A percentile compares a stretch with the other conserved stretches of the same genome.
Conservation (phyloP, 805 yeast species). For the Myxozyma geophila region DNA sequence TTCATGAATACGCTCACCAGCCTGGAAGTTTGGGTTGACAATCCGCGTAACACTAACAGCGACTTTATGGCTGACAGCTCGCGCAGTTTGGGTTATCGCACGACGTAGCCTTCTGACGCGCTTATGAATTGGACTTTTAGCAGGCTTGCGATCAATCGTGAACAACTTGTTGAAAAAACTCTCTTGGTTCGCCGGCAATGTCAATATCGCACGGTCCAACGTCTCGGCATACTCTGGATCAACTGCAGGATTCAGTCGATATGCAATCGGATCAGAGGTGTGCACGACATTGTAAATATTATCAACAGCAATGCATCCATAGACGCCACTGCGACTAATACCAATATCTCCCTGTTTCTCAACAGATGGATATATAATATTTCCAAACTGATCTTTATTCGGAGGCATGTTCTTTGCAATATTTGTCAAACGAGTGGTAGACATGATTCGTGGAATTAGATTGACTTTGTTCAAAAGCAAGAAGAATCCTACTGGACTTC, state of each 20-base stretch:
- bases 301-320: constrained; percentile 63
- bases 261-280: constrained; percentile 90
- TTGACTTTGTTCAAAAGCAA: constrained; percentile 41
- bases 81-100: not conserved
- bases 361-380: not conserved
- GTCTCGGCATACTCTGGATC: constrained; percentile 45
- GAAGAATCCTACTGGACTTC: constrained; percentile 88
- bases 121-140: constrained; percentile 4
- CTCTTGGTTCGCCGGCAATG: constrained; percentile 34
- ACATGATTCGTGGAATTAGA: constrained; percentile 41
- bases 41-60: constrained; percentile 8
- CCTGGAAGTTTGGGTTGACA: constrained; percentile 26
- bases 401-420: constrained; percentile 11
- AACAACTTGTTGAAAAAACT: constrained; percentile 16
- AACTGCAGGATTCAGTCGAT: constrained; percentile 82
- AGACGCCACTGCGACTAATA: constrained; percentile 53
- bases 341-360: constrained; percentile 57
- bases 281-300: constrained; percentile 83
- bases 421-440: constrained; percentile 6
- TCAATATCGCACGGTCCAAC: constrained; percentile 41
- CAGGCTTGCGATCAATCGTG: not conserved
- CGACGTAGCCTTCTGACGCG: constrained; percentile 1
- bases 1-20: constrained; percentile 28
- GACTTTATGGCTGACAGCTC: constrained; percentile 2
- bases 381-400: constrained; percentile 1